Conservation (phyloP, 2,329 filamentous ascomycete genomes). For the Coniosporium uncinatum region DNA sequence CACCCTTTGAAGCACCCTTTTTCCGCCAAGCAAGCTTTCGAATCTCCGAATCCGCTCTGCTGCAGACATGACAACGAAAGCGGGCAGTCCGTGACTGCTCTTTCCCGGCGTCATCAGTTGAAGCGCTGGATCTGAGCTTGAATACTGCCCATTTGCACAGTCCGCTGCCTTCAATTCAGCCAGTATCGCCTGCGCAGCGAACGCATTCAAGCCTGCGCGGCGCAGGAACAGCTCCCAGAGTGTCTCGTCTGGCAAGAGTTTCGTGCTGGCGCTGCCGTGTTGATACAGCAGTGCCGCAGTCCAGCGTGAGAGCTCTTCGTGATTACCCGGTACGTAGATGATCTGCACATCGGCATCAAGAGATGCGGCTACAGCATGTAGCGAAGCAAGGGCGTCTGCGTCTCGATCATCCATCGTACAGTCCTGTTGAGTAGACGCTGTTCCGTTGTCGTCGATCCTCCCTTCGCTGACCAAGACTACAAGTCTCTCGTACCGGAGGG, state of each 20-base stretch:
- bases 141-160: neutral
- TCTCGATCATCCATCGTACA: conserved; percentile 31
- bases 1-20: conserved; percentile 45
- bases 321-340: conserved; percentile 33
- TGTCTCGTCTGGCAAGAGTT: conserved; percentile 52
- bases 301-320: conserved; percentile 24
- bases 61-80: conserved; percentile 51
- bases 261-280: conserved; percentile 23
- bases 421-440: neutral
- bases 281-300: conserved; percentile 20
- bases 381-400: conserved; percentile 36
- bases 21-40: conserved; percentile 46
- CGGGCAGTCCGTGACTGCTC: conserved; percentile 34
- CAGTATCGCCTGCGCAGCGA: conserved; percentile 62
- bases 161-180: conserved; percentile 29
- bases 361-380: conserved; percentile 41
- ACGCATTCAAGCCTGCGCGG: conserved; percentile 61
- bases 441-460: neutral
- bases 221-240: conserved; percentile 64
- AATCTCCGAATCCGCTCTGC: conserved; percentile 46
- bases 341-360: conserved; percentile 30
- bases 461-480: conserved; percentile 58
- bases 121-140: neutral
- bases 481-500: conserved; percentile 59
- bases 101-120: no score